phyloP scores from a whole-genome alignment of 164 flowering plant genomes.

The Aristolochia contorta region DNA sequence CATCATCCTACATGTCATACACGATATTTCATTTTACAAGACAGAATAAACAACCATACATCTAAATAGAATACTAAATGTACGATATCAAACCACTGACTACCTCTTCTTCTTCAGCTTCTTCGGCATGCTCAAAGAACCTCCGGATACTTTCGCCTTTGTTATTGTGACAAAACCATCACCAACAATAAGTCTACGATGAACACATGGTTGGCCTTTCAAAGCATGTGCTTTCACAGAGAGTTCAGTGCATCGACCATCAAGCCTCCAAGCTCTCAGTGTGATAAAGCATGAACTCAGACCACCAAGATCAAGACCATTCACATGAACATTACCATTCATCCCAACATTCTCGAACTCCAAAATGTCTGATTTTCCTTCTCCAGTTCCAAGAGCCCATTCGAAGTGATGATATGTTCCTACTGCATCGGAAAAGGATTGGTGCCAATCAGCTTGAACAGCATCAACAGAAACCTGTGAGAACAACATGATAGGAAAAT shows the following conservation, averaged over 20 bases:
- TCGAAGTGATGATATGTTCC: slow-evolving; percentile 89
- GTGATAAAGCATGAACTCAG: slow-evolving; percentile 79
- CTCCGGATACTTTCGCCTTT: slow-evolving; percentile 71
- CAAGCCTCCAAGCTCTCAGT: slow-evolving; percentile 79
- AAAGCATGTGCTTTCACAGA: slow-evolving; percentile 95
- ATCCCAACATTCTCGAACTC: slow-evolving; percentile 91
- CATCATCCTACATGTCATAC: slow-evolving; percentile 62
- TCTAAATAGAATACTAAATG: neutral
- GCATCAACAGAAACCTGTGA: slow-evolving; percentile 65
- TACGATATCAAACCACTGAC: neutral
- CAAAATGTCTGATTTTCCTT: slow-evolving; percentile 86
- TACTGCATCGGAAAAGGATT: slow-evolving; percentile 58
- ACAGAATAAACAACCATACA: neutral
- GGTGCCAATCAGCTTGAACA: slow-evolving; percentile 87
- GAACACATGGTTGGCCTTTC: slow-evolving; percentile 90
- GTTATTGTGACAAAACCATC: slow-evolving; percentile 87
- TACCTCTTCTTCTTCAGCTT: slow-evolving; percentile 99
- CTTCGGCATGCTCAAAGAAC: slow-evolving; percentile 99
- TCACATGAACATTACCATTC: slow-evolving; percentile 61
- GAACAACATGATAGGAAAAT: too few relatives aligned
- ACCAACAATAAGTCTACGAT: slow-evolving; percentile 86
- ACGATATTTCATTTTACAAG: neutral
- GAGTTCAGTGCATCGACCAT: slow-evolving; percentile 83
- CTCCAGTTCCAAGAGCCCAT: slow-evolving; percentile 95
- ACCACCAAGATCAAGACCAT: slow-evolving; percentile 73